Percentiles rank a stretch among this genome's conserved stretches.
Evolutionary conservation across 306 rosid genomes (phyloP).

Genomic region (Lathyrus sativus): DNA sequence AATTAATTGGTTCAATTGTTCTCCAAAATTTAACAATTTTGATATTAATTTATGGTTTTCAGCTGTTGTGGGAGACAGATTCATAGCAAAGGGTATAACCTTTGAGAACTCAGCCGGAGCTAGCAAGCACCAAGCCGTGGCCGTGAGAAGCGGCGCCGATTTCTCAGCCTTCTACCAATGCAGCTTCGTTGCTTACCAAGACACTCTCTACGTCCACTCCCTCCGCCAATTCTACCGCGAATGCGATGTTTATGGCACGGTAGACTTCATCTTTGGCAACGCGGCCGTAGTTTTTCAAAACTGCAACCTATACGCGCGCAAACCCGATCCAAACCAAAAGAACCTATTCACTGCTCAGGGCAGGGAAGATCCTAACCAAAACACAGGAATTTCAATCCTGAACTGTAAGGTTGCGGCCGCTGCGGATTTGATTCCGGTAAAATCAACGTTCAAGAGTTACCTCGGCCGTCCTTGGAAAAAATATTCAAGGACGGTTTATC

Average conservation of each 20-base stretch:
- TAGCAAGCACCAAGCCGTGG: slow-evolving; percentile 90
- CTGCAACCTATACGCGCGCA: slow-evolving; percentile 79
- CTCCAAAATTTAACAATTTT: background rate
- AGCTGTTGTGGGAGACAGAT: slow-evolving; percentile 75
- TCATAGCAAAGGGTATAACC: slow-evolving; percentile 84
- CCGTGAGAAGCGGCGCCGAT: slow-evolving; percentile 70
- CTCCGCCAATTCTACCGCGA: slow-evolving; percentile 87
- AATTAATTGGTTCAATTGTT: background rate
- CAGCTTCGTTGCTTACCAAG: slow-evolving; percentile 88
- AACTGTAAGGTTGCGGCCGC: slow-evolving; percentile 71
- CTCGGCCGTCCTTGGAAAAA: slow-evolving; percentile 87
- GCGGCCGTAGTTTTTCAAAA: slow-evolving; percentile 79
- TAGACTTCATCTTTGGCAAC: slow-evolving; percentile 85
- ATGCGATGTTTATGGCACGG: slow-evolving; percentile 81
- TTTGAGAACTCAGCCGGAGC: slow-evolving; percentile 87
- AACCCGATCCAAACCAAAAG: slow-evolving; percentile 57
- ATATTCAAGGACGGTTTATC: slow-evolving; percentile 68
- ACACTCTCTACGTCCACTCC: slow-evolving; percentile 91
- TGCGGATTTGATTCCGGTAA: slow-evolving; percentile 55
- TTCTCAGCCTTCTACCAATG: slow-evolving; percentile 75
- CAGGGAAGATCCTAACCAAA: slow-evolving; percentile 81
- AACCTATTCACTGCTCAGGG: slow-evolving; percentile 90
- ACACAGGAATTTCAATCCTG: slow-evolving; percentile 75
- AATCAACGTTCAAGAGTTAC: slow-evolving; percentile 53
- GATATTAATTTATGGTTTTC: slow-evolving; percentile 6